A percentile compares a stretch with the other conserved stretches of the same genome.
These are phyloP conservation scores for Wickerhamomyces sp. DNA, from an alignment of 1,139 yeast genomes.

Conservation along the genomic window DNA sequence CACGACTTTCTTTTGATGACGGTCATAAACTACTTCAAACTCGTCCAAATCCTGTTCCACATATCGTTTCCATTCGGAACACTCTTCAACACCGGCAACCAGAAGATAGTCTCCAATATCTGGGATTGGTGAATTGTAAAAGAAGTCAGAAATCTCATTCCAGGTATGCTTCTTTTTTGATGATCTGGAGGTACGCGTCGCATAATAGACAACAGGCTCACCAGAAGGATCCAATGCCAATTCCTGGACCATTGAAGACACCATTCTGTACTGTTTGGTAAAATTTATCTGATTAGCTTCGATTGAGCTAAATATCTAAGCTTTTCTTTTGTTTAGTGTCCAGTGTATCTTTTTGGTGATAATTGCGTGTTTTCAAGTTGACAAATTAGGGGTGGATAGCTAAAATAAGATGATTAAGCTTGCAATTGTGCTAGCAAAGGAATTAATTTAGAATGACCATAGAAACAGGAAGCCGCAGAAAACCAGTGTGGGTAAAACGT, in stretches of 20 bases:
- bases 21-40: conserved; percentile 6
- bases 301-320: too few species aligned
- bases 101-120: conserved; percentile 10
- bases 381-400: too few species aligned
- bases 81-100: conserved; percentile 14
- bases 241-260: background rate
- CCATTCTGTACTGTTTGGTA: background rate
- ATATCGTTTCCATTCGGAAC: conserved; percentile 17
- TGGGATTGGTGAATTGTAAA: conserved; percentile 18
- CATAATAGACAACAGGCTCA: background rate
- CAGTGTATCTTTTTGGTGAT: too few species aligned
- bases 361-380: too few species aligned
- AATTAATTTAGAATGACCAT: too few species aligned
- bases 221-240: background rate
- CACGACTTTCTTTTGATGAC: background rate
- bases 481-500: too few species aligned
- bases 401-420: too few species aligned
- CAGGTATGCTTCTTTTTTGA: conserved; percentile 8
- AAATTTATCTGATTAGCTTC: too few species aligned
- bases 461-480: too few species aligned
- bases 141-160: conserved; percentile 17
- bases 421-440: too few species aligned
- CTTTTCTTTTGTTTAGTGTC: too few species aligned
- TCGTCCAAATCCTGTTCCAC: conserved; percentile 18
- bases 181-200: conserved; percentile 10